Evolutionary conservation across 495 filamentous ascomycete species (phyloP), one percentile per base, ranked within the genome.

Genomic region (Daldinia loculata): DNA sequence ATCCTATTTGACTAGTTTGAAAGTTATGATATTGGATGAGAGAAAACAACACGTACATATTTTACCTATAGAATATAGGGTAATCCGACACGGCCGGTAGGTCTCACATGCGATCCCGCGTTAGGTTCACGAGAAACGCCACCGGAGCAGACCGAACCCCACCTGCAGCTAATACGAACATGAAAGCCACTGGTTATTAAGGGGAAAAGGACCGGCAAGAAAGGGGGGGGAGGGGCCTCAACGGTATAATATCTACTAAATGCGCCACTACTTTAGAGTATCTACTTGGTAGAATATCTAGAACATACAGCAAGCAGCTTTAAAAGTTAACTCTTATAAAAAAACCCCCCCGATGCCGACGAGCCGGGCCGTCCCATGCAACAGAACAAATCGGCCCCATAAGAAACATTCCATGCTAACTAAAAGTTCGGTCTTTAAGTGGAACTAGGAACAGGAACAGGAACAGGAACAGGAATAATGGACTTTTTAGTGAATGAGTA

Each of bases 321-420:
- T 24, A 8, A 19, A 48, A 22, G 0, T 22, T 5, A 53, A 17
- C 14, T 30, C 26, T 26, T 14, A n/a, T 30, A 26, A 53, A 61
- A 27, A 51, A 53, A 41, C 48, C 24, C 24, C 1, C 24, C 24
- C 3, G 32, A 52, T n/a, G 30, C 52, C 26, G 41, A 66, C 32
- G 24, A 52, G 27, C 57, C 68, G 68, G 68, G 39, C 62, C 68
- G 68, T 58, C 15, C 68, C 57, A 52, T 56, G 39, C 19, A n/a
- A 50, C 34, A 50, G 19, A 36, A 63, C 32, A 52, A 51, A 38
- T 4, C 41, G 34, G 24, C 39, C 38, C 38, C 62, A 65, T 65
- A 24, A 12, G 36, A 26, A 26, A 29, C 27, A 14, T 45, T 53
- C 62, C 39, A 66, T 51, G 15, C 41, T 22, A 14, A 36, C 34